These are phyloP conservation scores for Ogataea thermomethanolica DNA, from an alignment of 805 yeast species.

Conservation along the genomic window DNA sequence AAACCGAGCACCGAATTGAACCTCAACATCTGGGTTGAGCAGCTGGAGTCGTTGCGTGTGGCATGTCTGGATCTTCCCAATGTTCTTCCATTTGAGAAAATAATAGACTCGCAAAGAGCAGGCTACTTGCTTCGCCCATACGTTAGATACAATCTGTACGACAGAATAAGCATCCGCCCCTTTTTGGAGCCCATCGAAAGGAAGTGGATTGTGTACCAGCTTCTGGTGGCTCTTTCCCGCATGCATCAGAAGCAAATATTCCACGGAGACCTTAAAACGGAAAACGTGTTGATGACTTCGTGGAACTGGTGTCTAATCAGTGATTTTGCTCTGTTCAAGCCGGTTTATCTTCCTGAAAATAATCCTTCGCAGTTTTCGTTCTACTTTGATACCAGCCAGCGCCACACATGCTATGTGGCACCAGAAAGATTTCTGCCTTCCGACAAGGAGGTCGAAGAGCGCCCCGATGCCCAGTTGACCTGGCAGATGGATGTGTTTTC, in stretches of 20 bases:
- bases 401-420: slow-evolving; percentile 87
- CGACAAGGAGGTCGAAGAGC: slow-evolving; percentile 21
- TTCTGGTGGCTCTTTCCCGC: slow-evolving; percentile 57
- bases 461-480: slow-evolving; percentile 36
- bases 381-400: slow-evolving; percentile 84
- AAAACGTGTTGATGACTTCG: slow-evolving; percentile 79
- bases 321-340: slow-evolving; percentile 86
- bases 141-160: slow-evolving; percentile 77
- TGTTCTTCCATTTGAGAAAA: slow-evolving; percentile 64
- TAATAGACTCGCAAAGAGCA: slow-evolving; percentile 87
- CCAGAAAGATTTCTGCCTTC: slow-evolving; percentile 76
- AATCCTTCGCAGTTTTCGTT: slow-evolving; percentile 91
- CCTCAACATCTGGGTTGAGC: slow-evolving; percentile 30
- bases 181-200: slow-evolving; percentile 79
- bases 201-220: slow-evolving; percentile 79
- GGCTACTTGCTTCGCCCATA: slow-evolving; percentile 85
- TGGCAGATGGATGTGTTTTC: slow-evolving; percentile 79
- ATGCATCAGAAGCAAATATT: slow-evolving; percentile 60
- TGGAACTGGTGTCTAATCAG: slow-evolving; percentile 84
- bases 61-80: slow-evolving; percentile 52
- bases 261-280: slow-evolving; percentile 93
- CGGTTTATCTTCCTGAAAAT: slow-evolving; percentile 81
- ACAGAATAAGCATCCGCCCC: slow-evolving; percentile 81
- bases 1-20: slow-evolving; percentile 53
- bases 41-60: slow-evolving; percentile 34